These are phyloP conservation scores for Irpex lacteus DNA, from an alignment of 1,284 basidiomycete species.

Conservation along the genomic window DNA sequence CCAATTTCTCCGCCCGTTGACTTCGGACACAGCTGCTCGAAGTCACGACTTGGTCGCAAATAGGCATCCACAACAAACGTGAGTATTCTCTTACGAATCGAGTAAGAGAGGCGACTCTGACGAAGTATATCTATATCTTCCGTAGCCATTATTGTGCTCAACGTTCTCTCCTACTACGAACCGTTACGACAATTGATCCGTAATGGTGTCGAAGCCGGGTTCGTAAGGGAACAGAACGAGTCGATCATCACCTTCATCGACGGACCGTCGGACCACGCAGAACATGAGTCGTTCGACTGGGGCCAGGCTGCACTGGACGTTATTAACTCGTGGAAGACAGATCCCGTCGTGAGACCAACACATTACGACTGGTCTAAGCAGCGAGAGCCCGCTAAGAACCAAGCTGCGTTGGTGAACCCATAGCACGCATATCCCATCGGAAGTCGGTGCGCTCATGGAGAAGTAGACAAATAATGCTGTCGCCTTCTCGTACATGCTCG, in stretches of 20 bases:
- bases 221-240: slow-evolving; percentile 65
- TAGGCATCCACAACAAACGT: slow-evolving; percentile 90
- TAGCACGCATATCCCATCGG: background rate
- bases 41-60: slow-evolving; percentile 88
- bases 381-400: slow-evolving; percentile 8
- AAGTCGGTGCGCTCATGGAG: background rate
- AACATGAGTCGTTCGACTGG: slow-evolving; percentile 73
- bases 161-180: slow-evolving; percentile 79
- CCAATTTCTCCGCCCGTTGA: background rate
- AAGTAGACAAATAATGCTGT: background rate
- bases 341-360: slow-evolving; percentile 12
- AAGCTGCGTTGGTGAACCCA: background rate
- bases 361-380: slow-evolving; percentile 29
- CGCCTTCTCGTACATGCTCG: background rate
- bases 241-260: slow-evolving; percentile 70
- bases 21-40: slow-evolving; percentile 65
- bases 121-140: background rate
- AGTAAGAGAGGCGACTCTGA: background rate
- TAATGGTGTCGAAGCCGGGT: slow-evolving; percentile 68
- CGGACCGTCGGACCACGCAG: slow-evolving; percentile 52
- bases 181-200: slow-evolving; percentile 74
- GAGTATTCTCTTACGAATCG: slow-evolving; percentile 23
- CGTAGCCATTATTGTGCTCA: slow-evolving; percentile 77
- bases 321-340: slow-evolving; percentile 58
- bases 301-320: slow-evolving; percentile 68